Percentiles rank a stretch among this genome's conserved stretches.
These are phyloP conservation scores for Lantana camara DNA, from an alignment of 257 asterid genomes.

Conservation along the genomic window DNA sequence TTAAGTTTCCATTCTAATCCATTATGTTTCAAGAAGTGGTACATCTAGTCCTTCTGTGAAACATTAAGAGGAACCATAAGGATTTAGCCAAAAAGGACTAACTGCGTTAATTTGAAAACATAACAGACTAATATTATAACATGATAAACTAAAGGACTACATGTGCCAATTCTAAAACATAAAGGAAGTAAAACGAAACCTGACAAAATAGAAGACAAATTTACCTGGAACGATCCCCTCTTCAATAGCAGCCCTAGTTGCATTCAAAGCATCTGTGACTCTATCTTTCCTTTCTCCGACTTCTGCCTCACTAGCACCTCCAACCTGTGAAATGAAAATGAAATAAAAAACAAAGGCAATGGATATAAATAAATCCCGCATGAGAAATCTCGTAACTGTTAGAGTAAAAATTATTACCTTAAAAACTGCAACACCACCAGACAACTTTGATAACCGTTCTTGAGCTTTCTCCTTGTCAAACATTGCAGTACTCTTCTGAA, in stretches of 20 bases:
- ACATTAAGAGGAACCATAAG: too few species aligned
- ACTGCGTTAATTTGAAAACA: too few species aligned
- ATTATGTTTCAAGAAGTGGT: too few species aligned
- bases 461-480: slow-evolving; percentile 95
- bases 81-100: too few species aligned
- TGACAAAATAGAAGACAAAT: not conserved
- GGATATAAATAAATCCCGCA: slow-evolving; percentile 21
- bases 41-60: too few species aligned
- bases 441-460: slow-evolving; percentile 84
- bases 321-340: slow-evolving; percentile 59
- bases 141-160: too few species aligned
- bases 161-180: too few species aligned
- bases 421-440: slow-evolving; percentile 96
- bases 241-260: slow-evolving; percentile 92
- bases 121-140: too few species aligned
- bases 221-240: slow-evolving; percentile 94
- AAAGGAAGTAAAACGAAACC: too few species aligned
- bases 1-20: too few species aligned
- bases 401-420: slow-evolving; percentile 52
- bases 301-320: slow-evolving; percentile 88
- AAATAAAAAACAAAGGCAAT: slow-evolving; percentile 5
- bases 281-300: slow-evolving; percentile 95
- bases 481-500: slow-evolving; percentile 65
- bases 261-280: slow-evolving; percentile 93
- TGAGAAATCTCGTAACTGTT: not conserved